Conservation (phyloP, 2,329 filamentous ascomycete genomes). For the Pseudogymnoascus sp. region DNA sequence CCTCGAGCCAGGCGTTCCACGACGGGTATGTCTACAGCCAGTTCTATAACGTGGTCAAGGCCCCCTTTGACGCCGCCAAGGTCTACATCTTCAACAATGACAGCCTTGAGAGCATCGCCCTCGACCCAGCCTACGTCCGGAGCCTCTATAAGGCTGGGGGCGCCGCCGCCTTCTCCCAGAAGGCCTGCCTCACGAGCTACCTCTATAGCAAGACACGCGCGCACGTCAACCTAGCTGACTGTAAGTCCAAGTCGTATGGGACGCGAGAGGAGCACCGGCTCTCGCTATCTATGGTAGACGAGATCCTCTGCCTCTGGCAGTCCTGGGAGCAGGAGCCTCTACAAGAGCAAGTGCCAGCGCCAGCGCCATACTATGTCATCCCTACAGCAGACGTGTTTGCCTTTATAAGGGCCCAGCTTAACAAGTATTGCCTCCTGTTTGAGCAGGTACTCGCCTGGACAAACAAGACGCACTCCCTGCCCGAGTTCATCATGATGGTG, state of each 20-base stretch:
- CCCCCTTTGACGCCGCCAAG: too few species aligned
- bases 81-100: too few species aligned
- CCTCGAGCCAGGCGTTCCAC: too few species aligned
- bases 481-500: not conserved
- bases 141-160: too few species aligned
- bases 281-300: not conserved
- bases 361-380: not conserved
- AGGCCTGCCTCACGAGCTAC: not conserved
- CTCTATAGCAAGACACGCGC: not conserved
- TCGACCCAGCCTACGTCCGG: too few species aligned
- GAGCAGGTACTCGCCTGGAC: not conserved
- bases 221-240: not conserved
- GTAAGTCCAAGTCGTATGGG: not conserved
- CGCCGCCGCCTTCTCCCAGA: not conserved
- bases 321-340: not conserved
- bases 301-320: not conserved
- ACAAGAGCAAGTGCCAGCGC: not conserved
- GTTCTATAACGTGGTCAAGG: too few species aligned
- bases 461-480: not conserved
- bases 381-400: not conserved
- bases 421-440: too few species aligned
- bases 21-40: too few species aligned
- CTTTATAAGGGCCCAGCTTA: not conserved
- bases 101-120: too few species aligned
- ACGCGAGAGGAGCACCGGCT: not conserved